Conservation (phyloP, 768 basidiomycete genomes). For the Tubosaeta sp. region DNA sequence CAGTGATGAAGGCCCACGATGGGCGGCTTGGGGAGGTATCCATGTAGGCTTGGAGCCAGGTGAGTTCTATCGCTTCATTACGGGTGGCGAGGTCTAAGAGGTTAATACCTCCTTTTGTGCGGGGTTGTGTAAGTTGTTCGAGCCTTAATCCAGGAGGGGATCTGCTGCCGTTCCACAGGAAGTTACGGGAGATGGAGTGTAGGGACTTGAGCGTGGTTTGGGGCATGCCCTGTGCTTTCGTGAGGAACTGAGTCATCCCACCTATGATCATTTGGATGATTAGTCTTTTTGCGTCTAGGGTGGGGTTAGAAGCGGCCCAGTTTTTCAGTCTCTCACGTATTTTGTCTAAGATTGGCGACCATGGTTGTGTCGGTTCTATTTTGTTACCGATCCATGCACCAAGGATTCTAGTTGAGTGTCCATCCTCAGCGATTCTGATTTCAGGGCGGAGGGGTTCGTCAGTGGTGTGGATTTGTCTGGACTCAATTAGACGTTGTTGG, state of each 20-base stretch:
- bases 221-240: conserved; percentile 17
- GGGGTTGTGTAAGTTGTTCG: too few relatives aligned
- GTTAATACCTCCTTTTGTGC: too few relatives aligned
- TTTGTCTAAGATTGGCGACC: conserved; percentile 18
- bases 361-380: conserved; percentile 3
- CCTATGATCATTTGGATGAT: conserved; percentile 19
- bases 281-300: conserved; percentile 5
- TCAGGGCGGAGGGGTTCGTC: not conserved
- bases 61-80: not conserved
- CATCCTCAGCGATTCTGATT: too few relatives aligned
- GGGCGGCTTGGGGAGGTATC: not conserved
- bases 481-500: too few relatives aligned
- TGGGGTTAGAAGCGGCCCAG: conserved; percentile 15
- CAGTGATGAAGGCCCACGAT: not conserved
- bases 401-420: not conserved
- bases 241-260: conserved; percentile 28
- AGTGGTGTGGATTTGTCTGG: too few relatives aligned
- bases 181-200: not conserved
- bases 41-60: not conserved
- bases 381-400: conserved; percentile 26
- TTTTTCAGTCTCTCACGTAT: conserved; percentile 3
- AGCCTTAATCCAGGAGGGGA: too few relatives aligned
- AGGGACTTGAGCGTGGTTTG: too few relatives aligned
- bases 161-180: not conserved
- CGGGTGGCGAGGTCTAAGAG: not conserved